Evolutionary conservation across 805 yeast genomes (phyloP).

Genomic region (Zygosaccharomyces bailii): DNA sequence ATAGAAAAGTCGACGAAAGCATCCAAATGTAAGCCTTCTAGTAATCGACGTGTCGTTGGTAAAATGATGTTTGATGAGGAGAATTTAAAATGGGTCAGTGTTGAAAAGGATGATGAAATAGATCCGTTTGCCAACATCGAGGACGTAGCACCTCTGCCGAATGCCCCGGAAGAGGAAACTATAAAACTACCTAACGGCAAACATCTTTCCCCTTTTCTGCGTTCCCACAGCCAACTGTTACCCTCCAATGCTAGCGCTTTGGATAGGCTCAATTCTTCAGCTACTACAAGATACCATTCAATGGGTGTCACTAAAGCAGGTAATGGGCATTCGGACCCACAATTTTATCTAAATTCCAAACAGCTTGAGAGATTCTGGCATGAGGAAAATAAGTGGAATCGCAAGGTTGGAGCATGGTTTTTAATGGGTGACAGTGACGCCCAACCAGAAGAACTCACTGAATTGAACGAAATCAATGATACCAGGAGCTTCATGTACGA

Average conservation of each 20-base stretch:
- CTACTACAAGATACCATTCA: slow-evolving; percentile 27
- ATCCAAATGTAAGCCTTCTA: slow-evolving; percentile 1
- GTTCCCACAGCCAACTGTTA: slow-evolving; percentile 28
- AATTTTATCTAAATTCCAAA: slow-evolving; percentile 21
- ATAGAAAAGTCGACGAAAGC: slow-evolving; percentile 1
- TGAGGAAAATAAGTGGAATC: slow-evolving; percentile 36
- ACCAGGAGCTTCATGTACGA: slow-evolving; percentile 33
- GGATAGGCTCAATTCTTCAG: slow-evolving; percentile 19
- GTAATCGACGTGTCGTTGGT: slow-evolving; percentile 29
- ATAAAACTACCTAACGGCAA: slow-evolving; percentile 7
- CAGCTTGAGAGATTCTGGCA: slow-evolving; percentile 32
- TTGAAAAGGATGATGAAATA: slow-evolving; percentile 25
- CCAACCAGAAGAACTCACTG: slow-evolving; percentile 6
- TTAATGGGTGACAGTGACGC: slow-evolving; percentile 17
- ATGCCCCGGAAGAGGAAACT: slow-evolving; percentile 6
- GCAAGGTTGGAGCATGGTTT: slow-evolving; percentile 34
- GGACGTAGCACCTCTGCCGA: slow-evolving; percentile 19
- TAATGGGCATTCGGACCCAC: slow-evolving; percentile 9
- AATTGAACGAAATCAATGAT: slow-evolving; percentile 16
- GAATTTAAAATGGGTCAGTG: slow-evolving; percentile 33
- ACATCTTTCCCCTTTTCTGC: slow-evolving; percentile 21
- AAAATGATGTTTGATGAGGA: slow-evolving; percentile 36
- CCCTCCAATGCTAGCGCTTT: slow-evolving; percentile 11
- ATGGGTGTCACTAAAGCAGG: slow-evolving; percentile 12
- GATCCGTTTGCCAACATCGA: slow-evolving; percentile 33